Evolutionary conservation across 2,329 filamentous ascomycete species (phyloP).

Genomic region (Aspergillus jensenii): DNA sequence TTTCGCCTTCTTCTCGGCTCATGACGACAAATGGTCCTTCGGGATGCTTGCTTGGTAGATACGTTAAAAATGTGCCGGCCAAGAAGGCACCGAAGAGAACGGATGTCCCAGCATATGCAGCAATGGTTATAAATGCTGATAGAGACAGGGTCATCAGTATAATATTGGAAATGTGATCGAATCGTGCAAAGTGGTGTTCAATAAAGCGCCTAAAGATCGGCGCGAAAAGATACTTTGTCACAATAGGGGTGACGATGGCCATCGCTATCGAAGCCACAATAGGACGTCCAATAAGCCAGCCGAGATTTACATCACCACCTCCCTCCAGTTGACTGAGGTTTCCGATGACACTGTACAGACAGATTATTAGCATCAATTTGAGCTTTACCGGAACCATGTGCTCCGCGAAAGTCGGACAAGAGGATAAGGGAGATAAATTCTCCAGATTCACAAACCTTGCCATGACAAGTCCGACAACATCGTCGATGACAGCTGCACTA

Average conservation of each 20-base stretch:
- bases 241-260: slow-evolving; percentile 33
- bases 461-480: slow-evolving; percentile 47
- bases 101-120: slow-evolving; percentile 38
- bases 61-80: slow-evolving; percentile 37
- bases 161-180: slow-evolving; percentile 35
- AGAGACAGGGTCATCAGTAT: slow-evolving; percentile 37
- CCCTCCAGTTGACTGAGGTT: slow-evolving; percentile 25
- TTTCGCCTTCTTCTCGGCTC: slow-evolving; percentile 34
- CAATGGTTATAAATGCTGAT: slow-evolving; percentile 33
- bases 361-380: too few species aligned
- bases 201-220: slow-evolving; percentile 36
- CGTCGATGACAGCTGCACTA: slow-evolving; percentile 50
- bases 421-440: too few species aligned
- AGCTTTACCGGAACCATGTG: too few species aligned
- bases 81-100: slow-evolving; percentile 41
- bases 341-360: slow-evolving; percentile 31
- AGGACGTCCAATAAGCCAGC: slow-evolving; percentile 40
- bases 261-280: slow-evolving; percentile 41
- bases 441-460: slow-evolving; percentile 17
- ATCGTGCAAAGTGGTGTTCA: slow-evolving; percentile 34
- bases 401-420: too few species aligned
- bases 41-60: slow-evolving; percentile 37
- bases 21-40: slow-evolving; percentile 38
- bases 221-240: slow-evolving; percentile 42
- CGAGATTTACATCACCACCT: slow-evolving; percentile 27